Evolutionary conservation across 2,329 filamentous ascomycete species (phyloP).

Genomic region (Epichloe bromicola): DNA sequence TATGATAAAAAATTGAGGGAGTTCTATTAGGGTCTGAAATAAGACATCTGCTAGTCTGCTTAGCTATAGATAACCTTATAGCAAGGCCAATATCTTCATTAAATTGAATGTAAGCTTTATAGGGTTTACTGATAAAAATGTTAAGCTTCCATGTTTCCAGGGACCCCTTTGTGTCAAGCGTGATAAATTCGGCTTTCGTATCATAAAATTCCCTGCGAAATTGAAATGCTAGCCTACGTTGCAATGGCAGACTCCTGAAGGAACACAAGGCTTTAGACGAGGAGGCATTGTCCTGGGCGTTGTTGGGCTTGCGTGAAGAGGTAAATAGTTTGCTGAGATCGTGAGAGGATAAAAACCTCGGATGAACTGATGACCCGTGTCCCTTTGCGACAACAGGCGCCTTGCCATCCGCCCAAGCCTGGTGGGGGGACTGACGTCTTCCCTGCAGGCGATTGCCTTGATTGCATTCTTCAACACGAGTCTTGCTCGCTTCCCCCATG

Average conservation of each 20-base stretch:
- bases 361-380: not conserved
- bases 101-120: too few species aligned
- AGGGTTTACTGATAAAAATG: too few species aligned
- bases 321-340: not conserved
- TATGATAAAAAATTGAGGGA: constrained; percentile 4
- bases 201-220: constrained; percentile 6
- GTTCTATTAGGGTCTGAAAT: constrained; percentile 5
- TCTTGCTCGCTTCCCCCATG: too few species aligned
- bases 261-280: not conserved
- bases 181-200: constrained; percentile 7
- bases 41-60: constrained; percentile 3
- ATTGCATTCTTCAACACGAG: too few species aligned
- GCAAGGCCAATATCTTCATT: too few species aligned
- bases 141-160: not conserved
- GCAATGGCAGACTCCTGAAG: not conserved
- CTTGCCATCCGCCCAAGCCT: too few species aligned
- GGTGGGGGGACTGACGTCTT: too few species aligned
- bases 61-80: not conserved
- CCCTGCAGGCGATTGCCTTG: too few species aligned
- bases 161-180: constrained; percentile 2
- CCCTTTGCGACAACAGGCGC: too few species aligned
- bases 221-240: not conserved
- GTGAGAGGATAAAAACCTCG: not conserved
- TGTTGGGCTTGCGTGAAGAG: not conserved
- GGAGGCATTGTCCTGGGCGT: constrained; percentile 1